Conservation (phyloP, 805 yeast genomes). For the Ogataea ramenticola region DNA sequence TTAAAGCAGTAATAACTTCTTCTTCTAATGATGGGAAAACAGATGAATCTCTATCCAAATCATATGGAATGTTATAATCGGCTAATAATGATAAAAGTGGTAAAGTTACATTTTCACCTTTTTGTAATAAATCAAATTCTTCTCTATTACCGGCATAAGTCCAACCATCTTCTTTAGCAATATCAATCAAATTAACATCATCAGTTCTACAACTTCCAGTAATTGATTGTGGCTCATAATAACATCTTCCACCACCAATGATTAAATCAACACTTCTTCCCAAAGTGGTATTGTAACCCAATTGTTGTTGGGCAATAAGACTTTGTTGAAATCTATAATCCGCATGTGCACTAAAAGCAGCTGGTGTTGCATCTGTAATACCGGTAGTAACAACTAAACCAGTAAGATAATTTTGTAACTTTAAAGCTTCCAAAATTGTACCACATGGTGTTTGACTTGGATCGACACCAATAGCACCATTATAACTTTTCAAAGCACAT, state of each 20-base stretch:
- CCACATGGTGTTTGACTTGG: conserved; percentile 72
- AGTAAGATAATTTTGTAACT: conserved; percentile 70
- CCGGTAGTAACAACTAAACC: conserved; percentile 92
- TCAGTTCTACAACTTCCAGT: conserved; percentile 68
- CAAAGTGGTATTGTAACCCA: conserved; percentile 67
- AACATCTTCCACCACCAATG: conserved; percentile 89
- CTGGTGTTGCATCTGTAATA: conserved; percentile 94
- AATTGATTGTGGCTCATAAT: conserved; percentile 49
- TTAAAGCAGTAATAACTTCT: conserved; percentile 67
- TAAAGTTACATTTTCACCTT: conserved; percentile 57
- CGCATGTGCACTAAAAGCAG: conserved; percentile 78
- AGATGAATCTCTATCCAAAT: conserved; percentile 58
- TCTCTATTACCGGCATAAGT: conserved; percentile 50
- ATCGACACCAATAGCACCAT: conserved; percentile 87
- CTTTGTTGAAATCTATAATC: conserved; percentile 73
- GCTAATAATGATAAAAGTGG: conserved; percentile 78
- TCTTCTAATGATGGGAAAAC: conserved; percentile 75
- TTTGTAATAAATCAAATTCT: conserved; percentile 48
- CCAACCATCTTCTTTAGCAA: conserved; percentile 59
- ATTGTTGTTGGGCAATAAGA: conserved; percentile 78
- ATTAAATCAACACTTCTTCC: conserved; percentile 78
- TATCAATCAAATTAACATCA: conserved; percentile 56
- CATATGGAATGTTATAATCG: conserved; percentile 75
- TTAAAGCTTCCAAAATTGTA: conserved; percentile 81
- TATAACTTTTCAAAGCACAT: conserved; percentile 76